Percentiles rank a stretch among this genome's conserved stretches.
Evolutionary conservation across 345 rosid species (phyloP).

Genomic region (Viola odorata): DNA sequence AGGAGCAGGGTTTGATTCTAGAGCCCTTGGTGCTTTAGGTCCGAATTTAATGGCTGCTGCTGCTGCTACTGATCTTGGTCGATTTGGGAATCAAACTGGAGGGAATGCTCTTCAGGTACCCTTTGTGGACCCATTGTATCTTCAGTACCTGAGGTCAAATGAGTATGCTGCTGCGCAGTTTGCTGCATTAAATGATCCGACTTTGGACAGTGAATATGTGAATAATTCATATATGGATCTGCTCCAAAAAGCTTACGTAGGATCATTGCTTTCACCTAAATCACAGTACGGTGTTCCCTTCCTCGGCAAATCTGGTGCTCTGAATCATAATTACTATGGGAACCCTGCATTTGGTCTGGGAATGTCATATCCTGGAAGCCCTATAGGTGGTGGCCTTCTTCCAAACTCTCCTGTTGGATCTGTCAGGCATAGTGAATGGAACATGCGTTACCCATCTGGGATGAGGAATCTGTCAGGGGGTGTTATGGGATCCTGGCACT

Average conservation of each 20-base stretch:
- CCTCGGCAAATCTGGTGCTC: conserved; percentile 37
- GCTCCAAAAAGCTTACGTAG: conserved; percentile 51
- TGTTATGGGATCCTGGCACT: conserved; percentile 52
- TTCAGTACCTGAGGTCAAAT: conserved; percentile 44
- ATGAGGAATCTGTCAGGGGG: conserved; percentile 45
- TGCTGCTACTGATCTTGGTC: no score
- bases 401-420: conserved; percentile 33
- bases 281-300: conserved; percentile 46
- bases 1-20: conserved; percentile 55
- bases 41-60: no score
- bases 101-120: conserved; percentile 40
- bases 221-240: conserved; percentile 51
- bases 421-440: conserved; percentile 36
- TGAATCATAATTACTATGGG: conserved; percentile 37
- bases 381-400: conserved; percentile 36
- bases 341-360: conserved; percentile 47
- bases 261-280: conserved; percentile 39
- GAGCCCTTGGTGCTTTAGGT: conserved; percentile 39
- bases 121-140: conserved; percentile 36
- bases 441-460: conserved; percentile 45
- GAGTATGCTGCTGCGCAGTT: conserved; percentile 52
- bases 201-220: conserved; percentile 34
- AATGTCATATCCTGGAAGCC: conserved; percentile 50
- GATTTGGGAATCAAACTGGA: conserved; percentile 30
- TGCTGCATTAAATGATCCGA: conserved; percentile 36